These are phyloP conservation scores for Berberis thunbergii DNA, from an alignment of 164 flowering plant species.

Conservation along the genomic window DNA sequence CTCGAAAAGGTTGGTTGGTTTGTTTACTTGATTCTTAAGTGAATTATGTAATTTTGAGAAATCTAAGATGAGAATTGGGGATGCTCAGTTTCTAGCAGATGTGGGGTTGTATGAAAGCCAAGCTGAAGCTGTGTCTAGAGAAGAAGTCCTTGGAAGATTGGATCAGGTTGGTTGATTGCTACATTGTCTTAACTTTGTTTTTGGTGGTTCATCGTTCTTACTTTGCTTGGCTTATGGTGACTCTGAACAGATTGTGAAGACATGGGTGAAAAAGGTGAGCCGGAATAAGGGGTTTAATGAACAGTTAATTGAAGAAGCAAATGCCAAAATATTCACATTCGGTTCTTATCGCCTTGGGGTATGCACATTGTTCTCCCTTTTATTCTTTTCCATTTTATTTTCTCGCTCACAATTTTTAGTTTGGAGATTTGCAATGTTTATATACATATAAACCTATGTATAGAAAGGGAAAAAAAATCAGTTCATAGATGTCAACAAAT, in stretches of 20 bases:
- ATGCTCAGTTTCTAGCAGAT: conserved; percentile 51
- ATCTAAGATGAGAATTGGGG: conserved; percentile 2
- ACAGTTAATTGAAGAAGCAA: conserved; percentile 84
- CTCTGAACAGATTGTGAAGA: conserved; percentile 70
- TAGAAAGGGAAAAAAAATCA: too few relatives aligned
- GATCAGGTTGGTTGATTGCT: conserved; percentile 59
- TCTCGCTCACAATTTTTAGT: not conserved
- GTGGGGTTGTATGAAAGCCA: conserved; percentile 80
- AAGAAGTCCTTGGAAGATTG: conserved; percentile 91
- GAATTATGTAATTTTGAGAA: not conserved
- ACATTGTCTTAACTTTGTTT: not conserved
- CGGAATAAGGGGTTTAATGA: conserved; percentile 80
- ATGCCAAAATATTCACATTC: conserved; percentile 94
- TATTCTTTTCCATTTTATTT: not conserved
- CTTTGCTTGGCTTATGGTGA: conserved; percentile 3
- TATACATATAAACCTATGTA: too few relatives aligned
- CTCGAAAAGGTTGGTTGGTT: conserved; percentile 38
- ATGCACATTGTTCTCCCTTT: conserved; percentile 16
- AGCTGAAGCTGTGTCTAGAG: conserved; percentile 81
- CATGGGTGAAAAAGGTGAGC: conserved; percentile 76
- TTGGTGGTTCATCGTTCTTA: not conserved
- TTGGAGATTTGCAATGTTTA: too few relatives aligned
- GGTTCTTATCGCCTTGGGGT: conserved; percentile 99
- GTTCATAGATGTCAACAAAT: too few relatives aligned
- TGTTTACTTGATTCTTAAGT: not conserved